These are phyloP conservation scores for Gautieria morchelliformis DNA, from an alignment of 768 basidiomycete genomes.

Conservation along the genomic window DNA sequence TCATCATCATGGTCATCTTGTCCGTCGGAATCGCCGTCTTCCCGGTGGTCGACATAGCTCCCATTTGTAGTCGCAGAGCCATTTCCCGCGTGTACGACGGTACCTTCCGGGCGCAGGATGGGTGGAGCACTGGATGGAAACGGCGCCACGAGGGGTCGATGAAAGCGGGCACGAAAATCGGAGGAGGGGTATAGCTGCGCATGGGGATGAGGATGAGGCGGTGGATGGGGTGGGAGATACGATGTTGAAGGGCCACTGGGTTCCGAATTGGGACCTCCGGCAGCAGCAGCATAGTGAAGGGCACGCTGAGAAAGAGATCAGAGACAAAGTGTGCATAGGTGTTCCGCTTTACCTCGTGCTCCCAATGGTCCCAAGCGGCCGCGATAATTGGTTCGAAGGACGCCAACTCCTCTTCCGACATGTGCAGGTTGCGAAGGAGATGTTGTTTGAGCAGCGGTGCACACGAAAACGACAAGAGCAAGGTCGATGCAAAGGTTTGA, in stretches of 20 bases:
- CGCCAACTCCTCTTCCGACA: constrained; percentile 73
- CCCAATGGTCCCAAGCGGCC: constrained; percentile 82
- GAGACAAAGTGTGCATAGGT: not conserved
- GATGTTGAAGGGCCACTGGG: constrained; percentile 3
- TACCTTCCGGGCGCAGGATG: constrained; percentile 1
- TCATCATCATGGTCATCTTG: not conserved
- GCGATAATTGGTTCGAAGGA: constrained; percentile 74
- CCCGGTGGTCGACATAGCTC: not conserved
- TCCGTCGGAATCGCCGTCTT: not conserved
- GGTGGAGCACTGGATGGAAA: constrained; percentile 32
- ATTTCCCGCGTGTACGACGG: not conserved
- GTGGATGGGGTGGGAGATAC: constrained; percentile 8
- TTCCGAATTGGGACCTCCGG: not conserved
- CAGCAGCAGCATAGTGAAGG: constrained; percentile 4
- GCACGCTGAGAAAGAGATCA: not conserved
- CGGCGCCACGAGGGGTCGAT: constrained; percentile 47
- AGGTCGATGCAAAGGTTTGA: constrained; percentile 73
- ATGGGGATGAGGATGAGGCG: not conserved
- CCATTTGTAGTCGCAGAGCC: constrained; percentile 5
- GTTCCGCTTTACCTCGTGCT: constrained; percentile 46
- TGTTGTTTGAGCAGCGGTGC: constrained; percentile 68
- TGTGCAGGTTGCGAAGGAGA: constrained; percentile 57
- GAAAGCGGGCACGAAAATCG: constrained; percentile 61
- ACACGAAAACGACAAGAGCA: constrained; percentile 69
- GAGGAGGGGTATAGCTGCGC: constrained; percentile 20